Evolutionary conservation across 768 basidiomycete species (phyloP).

Genomic region (Lepiota brunneoincarnata): DNA sequence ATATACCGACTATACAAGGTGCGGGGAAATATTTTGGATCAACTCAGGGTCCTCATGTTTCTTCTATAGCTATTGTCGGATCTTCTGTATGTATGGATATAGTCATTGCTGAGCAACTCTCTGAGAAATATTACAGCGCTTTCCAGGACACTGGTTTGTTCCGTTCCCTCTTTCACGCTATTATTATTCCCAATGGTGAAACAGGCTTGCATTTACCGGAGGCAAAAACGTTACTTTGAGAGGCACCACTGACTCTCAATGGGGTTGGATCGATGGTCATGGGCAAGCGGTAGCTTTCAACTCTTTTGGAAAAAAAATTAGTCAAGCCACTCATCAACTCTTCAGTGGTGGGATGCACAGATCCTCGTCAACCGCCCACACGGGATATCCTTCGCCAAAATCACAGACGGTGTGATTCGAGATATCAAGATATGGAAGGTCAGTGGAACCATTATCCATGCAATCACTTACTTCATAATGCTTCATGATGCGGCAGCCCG

Average conservation of each 20-base stretch:
- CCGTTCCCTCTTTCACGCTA: neutral
- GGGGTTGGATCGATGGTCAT: slow-evolving; percentile 66
- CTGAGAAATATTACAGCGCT: slow-evolving; percentile 26
- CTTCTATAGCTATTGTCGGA: slow-evolving; percentile 37
- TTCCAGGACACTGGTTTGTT: slow-evolving; percentile 42
- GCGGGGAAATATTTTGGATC: slow-evolving; percentile 1
- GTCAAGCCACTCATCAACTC: neutral
- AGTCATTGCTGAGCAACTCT: neutral
- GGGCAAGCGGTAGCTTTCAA: slow-evolving; percentile 44
- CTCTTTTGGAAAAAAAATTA: no score
- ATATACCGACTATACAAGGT: slow-evolving; percentile 53
- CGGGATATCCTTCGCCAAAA: slow-evolving; percentile 51
- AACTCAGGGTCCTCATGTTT: neutral
- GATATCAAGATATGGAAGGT: slow-evolving; percentile 61
- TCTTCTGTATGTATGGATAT: slow-evolving; percentile 35
- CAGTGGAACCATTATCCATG: neutral
- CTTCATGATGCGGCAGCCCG: slow-evolving; percentile 33
- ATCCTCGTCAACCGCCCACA: slow-evolving; percentile 54
- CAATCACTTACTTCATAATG: neutral
- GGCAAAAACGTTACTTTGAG: slow-evolving; percentile 59
- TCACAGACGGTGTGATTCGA: slow-evolving; percentile 50
- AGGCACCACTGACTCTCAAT: slow-evolving; percentile 50
- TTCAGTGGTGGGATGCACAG: slow-evolving; percentile 57
- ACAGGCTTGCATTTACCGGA: slow-evolving; percentile 52
- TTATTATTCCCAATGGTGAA: neutral